These are phyloP conservation scores for Cordyceps pruinosa DNA, from an alignment of 2,329 filamentous ascomycete genomes.

Conservation along the genomic window DNA sequence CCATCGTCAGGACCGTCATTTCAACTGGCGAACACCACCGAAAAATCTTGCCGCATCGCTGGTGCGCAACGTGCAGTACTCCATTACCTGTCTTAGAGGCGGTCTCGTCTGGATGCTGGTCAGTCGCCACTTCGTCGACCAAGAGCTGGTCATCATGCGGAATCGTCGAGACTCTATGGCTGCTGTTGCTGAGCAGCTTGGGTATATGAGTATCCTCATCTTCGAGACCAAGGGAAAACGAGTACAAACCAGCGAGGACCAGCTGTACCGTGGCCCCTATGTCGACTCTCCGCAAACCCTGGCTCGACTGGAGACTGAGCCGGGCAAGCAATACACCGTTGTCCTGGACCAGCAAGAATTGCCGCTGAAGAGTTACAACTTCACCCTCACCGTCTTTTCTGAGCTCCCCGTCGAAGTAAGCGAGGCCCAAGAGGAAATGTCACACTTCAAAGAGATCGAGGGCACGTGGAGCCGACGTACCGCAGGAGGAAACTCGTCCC, in stretches of 20 bases:
- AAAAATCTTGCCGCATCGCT: conserved; percentile 47
- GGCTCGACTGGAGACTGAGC: conserved; percentile 51
- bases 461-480: conserved; percentile 72
- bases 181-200: conserved; percentile 48
- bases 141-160: conserved; percentile 51
- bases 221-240: conserved; percentile 65
- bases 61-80: conserved; percentile 64
- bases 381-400: conserved; percentile 81
- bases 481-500: conserved; percentile 77
- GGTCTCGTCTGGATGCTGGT: conserved; percentile 77
- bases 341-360: conserved; percentile 76
- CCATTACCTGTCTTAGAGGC: conserved; percentile 50
- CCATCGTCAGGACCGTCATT: conserved; percentile 81
- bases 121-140: conserved; percentile 75
- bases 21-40: conserved; percentile 65
- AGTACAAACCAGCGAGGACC: conserved; percentile 67
- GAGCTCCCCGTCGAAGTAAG: conserved; percentile 52
- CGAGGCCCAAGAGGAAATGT: conserved; percentile 54
- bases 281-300: conserved; percentile 92
- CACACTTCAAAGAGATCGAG: conserved; percentile 48
- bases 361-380: conserved; percentile 66
- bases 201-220: conserved; percentile 82
- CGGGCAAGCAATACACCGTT: conserved; percentile 44
- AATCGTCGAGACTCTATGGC: conserved; percentile 34
- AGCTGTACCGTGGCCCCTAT: conserved; percentile 70